phyloP scores from a whole-genome alignment of 176 grass and related monocot species.

The Puya raimondii region DNA sequence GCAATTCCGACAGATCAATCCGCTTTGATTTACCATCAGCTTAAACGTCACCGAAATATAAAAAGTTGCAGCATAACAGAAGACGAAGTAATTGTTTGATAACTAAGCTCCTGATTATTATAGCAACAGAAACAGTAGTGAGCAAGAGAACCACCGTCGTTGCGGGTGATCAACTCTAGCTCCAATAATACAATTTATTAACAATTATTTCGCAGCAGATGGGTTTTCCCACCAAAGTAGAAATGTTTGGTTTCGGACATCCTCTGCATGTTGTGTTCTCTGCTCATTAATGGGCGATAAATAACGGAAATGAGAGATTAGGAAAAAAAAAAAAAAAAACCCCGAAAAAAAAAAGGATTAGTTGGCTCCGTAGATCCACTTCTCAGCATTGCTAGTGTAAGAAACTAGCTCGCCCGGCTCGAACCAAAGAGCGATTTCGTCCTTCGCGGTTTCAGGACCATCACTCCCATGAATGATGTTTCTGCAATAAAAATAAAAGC shows the following conservation, averaged over 20 bases:
- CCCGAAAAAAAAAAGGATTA: constrained; percentile 1
- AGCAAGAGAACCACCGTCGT: background rate
- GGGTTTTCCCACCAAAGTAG: constrained; percentile 1
- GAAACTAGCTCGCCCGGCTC: constrained; percentile 58
- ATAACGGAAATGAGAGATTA: background rate
- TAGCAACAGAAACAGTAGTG: background rate
- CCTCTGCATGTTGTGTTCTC: background rate
- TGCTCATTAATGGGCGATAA: background rate
- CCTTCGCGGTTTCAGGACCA: constrained; percentile 79
- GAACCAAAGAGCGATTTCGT: constrained; percentile 84
- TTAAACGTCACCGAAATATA: too few species aligned
- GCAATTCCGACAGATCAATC: too few species aligned
- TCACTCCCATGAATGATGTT: constrained; percentile 94
- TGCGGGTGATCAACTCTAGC: background rate
- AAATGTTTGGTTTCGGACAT: background rate
- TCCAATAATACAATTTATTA: background rate
- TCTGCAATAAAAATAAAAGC: constrained; percentile 27
- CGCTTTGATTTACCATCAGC: too few species aligned
- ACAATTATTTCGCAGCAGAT: background rate
- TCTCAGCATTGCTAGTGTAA: constrained; percentile 59
- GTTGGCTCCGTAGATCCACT: constrained; percentile 78
- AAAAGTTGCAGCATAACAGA: too few species aligned
- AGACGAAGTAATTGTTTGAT: background rate
- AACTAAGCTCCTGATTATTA: background rate
- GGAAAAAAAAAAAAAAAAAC: background rate